Base-by-base conservation (phyloP, 148 eudicot species). In the Rhododendron ovatum region DNA sequence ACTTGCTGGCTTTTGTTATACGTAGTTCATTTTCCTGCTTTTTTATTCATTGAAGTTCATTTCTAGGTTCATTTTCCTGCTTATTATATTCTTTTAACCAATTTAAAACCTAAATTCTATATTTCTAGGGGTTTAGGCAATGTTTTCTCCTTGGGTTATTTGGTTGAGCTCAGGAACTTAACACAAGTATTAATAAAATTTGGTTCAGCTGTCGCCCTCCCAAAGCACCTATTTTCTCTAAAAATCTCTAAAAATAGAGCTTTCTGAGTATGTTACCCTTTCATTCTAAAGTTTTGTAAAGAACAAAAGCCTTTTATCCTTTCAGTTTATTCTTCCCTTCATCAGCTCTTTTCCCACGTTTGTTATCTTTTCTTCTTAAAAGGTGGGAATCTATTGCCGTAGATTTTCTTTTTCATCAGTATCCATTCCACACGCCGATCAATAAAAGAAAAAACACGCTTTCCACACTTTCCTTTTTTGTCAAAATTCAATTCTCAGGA, bases 271-370 rank as follows among this genome's bases (percentile, higher is more conserved):
- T 67, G 74, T 67, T 12, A 26, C 35, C 37, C 75, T 69, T 69
- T 13, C 26, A 2, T 65, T 65, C 71, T 24, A 65, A 65, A 24
- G 30, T 65, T n/a, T 26, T 65, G 30, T 13, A 69, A 69, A 69
- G 75, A 69, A 65, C 33, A 71, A 71, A 28, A 71, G 76, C 39
- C 9, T 71, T 13, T 30, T 13, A 39, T 55, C n/a, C 26, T 51
- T 18, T 30, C 41, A 51, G 51, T 83, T 82, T 37, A 22, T 63
- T 65, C 17, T 63, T 14, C 51, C 47, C 53, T 83, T 63, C 65
- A 83, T 83, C 20, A 15, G 53, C 77, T 83, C 8, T 65, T 82
- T 82, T 82, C 18, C 71, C 71, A 12, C 74, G 61, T 37, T 63
- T 24, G 18, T n/a, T 18, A 24, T 45, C 37, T 63, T 80, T 35